A percentile compares a stretch with the other conserved stretches of the same genome.
Evolutionary conservation across 2,329 filamentous ascomycete genomes (phyloP).

Genomic region (Hansfordia pulvinata): DNA sequence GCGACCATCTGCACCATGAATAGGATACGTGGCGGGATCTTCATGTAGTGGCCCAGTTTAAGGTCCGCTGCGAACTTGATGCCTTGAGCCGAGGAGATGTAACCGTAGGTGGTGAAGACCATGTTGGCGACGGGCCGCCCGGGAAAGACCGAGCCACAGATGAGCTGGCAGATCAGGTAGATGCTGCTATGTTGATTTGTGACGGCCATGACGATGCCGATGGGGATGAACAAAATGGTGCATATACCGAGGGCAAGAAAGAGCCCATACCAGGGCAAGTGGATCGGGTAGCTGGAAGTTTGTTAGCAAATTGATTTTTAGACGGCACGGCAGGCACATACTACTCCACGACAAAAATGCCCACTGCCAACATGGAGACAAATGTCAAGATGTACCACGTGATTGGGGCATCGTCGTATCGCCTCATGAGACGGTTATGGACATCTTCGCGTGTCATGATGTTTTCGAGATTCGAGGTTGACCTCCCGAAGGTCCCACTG

Average conservation of each 20-base stretch:
- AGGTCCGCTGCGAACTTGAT: constrained; percentile 82
- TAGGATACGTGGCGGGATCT: constrained; percentile 66
- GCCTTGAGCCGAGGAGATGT: constrained; percentile 78
- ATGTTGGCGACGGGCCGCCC: constrained; percentile 82
- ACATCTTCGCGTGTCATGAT: constrained; percentile 65
- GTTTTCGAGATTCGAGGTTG: constrained; percentile 30
- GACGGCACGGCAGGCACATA: constrained; percentile 25
- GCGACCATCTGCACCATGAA: constrained; percentile 69
- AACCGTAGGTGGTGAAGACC: constrained; percentile 87
- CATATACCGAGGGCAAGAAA: constrained; percentile 68
- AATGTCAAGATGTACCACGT: constrained; percentile 72
- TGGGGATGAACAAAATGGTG: constrained; percentile 73
- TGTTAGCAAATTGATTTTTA: constrained; percentile 7
- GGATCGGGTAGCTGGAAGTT: constrained; percentile 55
- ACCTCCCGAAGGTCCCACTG: constrained; percentile 15
- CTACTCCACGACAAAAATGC: constrained; percentile 78
- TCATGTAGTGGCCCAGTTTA: constrained; percentile 82
- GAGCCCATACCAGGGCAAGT: constrained; percentile 78
- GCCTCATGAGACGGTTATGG: constrained; percentile 70
- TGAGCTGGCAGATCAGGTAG: constrained; percentile 74
- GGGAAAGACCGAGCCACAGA: constrained; percentile 71
- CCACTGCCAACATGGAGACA: constrained; percentile 60
- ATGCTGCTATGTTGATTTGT: constrained; percentile 83
- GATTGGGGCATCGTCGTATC: constrained; percentile 70
- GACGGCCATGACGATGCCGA: constrained; percentile 86